Percentiles rank a stretch among this genome's conserved stretches.
phyloP scores from a whole-genome alignment of 306 rosid genomes.

The Acacia acuminata region DNA sequence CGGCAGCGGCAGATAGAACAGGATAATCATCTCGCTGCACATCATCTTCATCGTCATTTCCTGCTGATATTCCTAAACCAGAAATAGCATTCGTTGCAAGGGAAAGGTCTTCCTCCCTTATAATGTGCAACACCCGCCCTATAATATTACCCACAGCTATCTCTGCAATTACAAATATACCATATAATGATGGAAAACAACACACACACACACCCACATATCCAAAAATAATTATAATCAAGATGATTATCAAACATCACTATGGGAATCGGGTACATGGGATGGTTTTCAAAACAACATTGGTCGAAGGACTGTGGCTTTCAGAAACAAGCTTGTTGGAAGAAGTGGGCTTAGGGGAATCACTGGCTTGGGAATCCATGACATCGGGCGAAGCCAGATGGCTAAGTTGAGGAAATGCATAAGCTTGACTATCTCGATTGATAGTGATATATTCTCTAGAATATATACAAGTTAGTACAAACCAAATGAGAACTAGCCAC shows the following conservation, averaged over 20 bases:
- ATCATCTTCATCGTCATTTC: constrained; percentile 89
- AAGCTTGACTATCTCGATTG: neutral
- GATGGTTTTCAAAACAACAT: neutral
- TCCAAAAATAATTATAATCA: neutral
- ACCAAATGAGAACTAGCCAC: neutral
- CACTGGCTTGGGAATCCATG: neutral
- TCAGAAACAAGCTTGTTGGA: neutral
- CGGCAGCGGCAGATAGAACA: constrained; percentile 79
- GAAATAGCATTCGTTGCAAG: constrained; percentile 77
- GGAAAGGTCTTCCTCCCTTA: constrained; percentile 93
- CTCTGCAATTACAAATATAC: constrained; percentile 56
- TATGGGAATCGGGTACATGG: neutral
- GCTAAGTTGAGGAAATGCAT: neutral
- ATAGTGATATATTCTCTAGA: neutral
- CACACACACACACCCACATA: neutral
- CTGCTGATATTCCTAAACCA: constrained; percentile 68
- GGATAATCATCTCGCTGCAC: constrained; percentile 63
- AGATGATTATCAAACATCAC: neutral
- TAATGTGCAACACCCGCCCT: constrained; percentile 93
- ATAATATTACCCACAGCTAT: constrained; percentile 95
- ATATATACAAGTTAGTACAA: neutral
- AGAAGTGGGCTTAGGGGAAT: neutral
- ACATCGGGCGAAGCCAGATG: neutral
- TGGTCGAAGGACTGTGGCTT: neutral
- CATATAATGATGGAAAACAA: constrained; percentile 32